These are phyloP conservation scores for Zizania latifolia DNA, from an alignment of 176 grass and related monocot genomes.

Conservation along the genomic window DNA sequence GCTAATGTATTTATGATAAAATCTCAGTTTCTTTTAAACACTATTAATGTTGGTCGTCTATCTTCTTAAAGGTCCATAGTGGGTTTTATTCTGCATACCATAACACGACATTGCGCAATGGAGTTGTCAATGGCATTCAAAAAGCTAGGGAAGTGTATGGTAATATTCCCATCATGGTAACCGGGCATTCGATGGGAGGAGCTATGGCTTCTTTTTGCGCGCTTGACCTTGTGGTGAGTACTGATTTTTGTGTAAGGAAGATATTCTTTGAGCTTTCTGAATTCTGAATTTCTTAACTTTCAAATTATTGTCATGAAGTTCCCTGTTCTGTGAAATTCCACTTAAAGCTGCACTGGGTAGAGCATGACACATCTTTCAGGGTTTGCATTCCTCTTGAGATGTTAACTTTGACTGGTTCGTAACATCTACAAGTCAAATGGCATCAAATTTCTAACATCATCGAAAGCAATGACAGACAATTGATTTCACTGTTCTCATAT, in stretches of 20 bases:
- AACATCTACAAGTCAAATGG: background rate
- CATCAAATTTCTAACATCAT: background rate
- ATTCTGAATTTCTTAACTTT: background rate
- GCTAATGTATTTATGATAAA: background rate
- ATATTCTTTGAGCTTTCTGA: background rate
- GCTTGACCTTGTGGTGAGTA: constrained; percentile 76
- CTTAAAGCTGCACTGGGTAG: background rate
- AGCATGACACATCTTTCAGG: background rate
- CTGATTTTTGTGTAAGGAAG: background rate
- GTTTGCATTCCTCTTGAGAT: background rate
- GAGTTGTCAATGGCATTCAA: constrained; percentile 48
- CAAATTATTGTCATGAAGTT: background rate
- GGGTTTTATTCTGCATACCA: constrained; percentile 82
- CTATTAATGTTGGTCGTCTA: constrained; percentile 4
- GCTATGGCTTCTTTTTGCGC: constrained; percentile 71
- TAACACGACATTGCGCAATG: constrained; percentile 52
- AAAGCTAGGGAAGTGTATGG: constrained; percentile 50
- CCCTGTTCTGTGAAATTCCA: background rate
- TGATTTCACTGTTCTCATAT: background rate
- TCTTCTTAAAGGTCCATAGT: constrained; percentile 53
- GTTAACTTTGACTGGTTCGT: constrained; percentile 6
- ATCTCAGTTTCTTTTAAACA: background rate
- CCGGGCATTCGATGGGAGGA: constrained; percentile 79
- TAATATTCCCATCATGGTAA: constrained; percentile 54
- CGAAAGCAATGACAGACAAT: background rate